phyloP scores from a whole-genome alignment of 257 asterid genomes.

The Forsythia viridissima region DNA sequence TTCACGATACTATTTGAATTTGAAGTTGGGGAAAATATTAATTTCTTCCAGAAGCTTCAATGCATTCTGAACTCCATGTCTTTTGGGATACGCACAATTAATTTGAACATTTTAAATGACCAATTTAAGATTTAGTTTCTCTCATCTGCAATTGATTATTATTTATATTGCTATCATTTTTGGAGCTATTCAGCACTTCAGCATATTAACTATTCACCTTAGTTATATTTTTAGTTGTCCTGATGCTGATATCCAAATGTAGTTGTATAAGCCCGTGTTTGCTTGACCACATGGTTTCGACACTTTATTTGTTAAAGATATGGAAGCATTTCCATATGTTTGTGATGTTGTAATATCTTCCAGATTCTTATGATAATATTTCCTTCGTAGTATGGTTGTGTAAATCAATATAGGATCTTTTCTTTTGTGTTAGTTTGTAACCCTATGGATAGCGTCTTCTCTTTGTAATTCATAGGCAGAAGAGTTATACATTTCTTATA shows the following conservation, averaged over 20 bases:
- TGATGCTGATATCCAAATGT: neutral
- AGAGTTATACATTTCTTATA: neutral
- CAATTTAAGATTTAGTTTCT: neutral
- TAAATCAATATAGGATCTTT: neutral
- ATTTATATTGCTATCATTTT: neutral
- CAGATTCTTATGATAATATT: neutral
- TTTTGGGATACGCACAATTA: neutral
- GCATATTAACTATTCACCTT: neutral
- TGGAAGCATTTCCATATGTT: neutral
- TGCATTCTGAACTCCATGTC: neutral
- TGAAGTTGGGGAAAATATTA: neutral
- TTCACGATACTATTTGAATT: neutral
- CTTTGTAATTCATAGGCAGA: neutral
- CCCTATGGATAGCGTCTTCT: no score
- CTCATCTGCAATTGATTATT: neutral
- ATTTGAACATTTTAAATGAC: neutral
- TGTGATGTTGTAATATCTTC: neutral
- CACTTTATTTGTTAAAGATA: neutral
- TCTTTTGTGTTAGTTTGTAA: neutral
- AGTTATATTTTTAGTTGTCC: neutral
- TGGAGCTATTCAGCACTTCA: neutral
- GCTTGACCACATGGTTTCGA: neutral
- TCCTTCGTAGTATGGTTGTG: neutral
- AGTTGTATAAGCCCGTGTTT: neutral
- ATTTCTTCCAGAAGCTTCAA: neutral